Base-by-base conservation (phyloP, 2,329 filamentous ascomycete species). In the Epichloe scottii region DNA sequence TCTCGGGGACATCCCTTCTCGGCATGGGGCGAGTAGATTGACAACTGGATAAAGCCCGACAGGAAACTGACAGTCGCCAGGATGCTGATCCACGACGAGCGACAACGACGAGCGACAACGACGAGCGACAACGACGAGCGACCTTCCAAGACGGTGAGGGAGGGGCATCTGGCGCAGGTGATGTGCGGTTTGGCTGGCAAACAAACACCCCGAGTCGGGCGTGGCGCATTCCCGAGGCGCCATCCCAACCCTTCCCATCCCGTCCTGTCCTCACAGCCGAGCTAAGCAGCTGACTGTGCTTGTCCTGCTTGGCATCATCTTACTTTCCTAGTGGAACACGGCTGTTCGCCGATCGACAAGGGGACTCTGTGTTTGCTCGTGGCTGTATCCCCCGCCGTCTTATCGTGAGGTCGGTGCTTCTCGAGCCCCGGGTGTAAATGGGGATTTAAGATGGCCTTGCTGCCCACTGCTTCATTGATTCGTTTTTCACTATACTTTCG, bases 131-230 rank as follows among this genome's bases (percentile, higher is more conserved):
- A 49, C 23, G 2, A 23, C 17, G 12, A 30, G 37, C 30, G 48
- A 44, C 51, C 48, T 53, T 53, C 45, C 51, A 46, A 51, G 51
- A 48, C 37, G 48, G 26, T 42, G 34, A 42, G 40, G 19, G 34
- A 42, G 40, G 19, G n/a, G 3, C 19, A 42, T 17, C 19, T 19
- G n/a, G 10, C 17, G 6, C 40, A 42, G 40, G 40, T 19, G 5
- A 17, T 42, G 11, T 11, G 40, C 26, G 7, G 26, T 42, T 21
- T 42, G 19, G 40, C n/a, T 17, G 40, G 40, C 26, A 26, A n/a
- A n/a, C n/a, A 40, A 21, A 6, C 35, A 38, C 7, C 15, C 47
- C 17, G 14, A 17, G 21, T 21, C 3, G 21, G 21, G 21, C 21
- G 21, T 21, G 21, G 21, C 21, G 21, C 21, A 21, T 21, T 21